Evolutionary conservation across 352 stramenopile species (phyloP).

Genomic region (Globisporangium viniferum): DNA sequence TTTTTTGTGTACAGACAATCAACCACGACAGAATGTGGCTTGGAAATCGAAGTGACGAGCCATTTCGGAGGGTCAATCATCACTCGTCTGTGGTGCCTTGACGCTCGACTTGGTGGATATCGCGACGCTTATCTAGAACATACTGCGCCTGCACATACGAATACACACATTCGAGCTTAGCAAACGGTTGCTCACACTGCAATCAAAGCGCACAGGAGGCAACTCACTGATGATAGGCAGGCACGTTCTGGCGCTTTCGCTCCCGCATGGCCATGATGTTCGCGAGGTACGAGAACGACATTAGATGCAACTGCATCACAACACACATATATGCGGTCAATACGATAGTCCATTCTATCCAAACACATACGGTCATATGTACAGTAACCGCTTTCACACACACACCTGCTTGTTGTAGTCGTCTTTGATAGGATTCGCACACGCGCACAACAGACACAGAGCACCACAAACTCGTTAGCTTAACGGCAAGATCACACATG

Average conservation of each 20-base stretch:
- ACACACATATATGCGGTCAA: neutral
- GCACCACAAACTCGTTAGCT: neutral
- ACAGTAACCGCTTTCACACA: neutral
- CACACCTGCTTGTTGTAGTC: conserved; percentile 46
- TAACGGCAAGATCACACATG: neutral
- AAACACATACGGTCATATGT: no score
- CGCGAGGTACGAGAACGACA: conserved; percentile 48
- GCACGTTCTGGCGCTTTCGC: conserved; percentile 30
- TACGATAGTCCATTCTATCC: no score
- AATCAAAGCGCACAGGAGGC: neutral
- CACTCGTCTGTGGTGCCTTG: neutral
- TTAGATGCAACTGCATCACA: conserved; percentile 34
- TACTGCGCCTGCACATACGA: conserved; percentile 30
- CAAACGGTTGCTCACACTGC: neutral
- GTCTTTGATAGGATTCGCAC: conserved; percentile 16
- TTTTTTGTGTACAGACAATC: neutral
- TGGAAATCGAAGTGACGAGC: conserved; percentile 12
- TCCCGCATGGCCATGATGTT: conserved; percentile 54
- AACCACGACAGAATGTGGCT: conserved; percentile 9
- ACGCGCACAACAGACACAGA: neutral
- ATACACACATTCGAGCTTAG: neutral
- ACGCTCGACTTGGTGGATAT: neutral
- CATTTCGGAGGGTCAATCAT: neutral
- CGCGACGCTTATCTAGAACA: conserved; percentile 26
- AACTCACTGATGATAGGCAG: conserved; percentile 20